Conservation (phyloP, 441 rosid species). For the Macaranga tanarius region DNA sequence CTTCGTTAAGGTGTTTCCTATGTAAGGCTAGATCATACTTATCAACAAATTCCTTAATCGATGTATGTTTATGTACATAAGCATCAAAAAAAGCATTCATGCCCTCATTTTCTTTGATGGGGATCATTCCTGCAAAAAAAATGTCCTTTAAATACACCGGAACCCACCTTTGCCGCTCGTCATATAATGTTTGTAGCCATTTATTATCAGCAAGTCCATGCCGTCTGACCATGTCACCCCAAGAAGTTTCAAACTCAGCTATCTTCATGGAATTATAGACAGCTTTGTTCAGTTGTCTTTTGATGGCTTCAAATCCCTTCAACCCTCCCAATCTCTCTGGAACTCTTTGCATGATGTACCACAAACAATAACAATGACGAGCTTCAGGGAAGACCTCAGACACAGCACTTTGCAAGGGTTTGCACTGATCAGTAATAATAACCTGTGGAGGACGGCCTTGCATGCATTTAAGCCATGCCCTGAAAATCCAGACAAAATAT, state of each 20-base stretch:
- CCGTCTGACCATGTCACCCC: conserved; percentile 41
- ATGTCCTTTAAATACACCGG: conserved; percentile 50
- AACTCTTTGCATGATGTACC: conserved; percentile 48
- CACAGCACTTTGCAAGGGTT: conserved; percentile 42
- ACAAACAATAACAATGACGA: conserved; percentile 37
- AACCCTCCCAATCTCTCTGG: conserved; percentile 51
- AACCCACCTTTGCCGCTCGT: conserved; percentile 46
- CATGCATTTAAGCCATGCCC: conserved; percentile 58
- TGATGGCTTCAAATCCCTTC: conserved; percentile 45
- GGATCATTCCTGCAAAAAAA: conserved; percentile 50
- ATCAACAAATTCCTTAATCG: conserved; percentile 54
- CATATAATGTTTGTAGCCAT: conserved; percentile 48
- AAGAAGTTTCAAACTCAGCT: conserved; percentile 46
- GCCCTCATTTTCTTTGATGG: conserved; percentile 41
- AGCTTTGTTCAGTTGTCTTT: conserved; percentile 34
- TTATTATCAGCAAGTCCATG: conserved; percentile 43
- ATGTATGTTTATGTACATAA: conserved; percentile 50
- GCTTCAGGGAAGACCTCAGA: conserved; percentile 47
- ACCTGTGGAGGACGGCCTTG: conserved; percentile 41
- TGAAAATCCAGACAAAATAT: conserved; percentile 49
- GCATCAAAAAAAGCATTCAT: conserved; percentile 46
- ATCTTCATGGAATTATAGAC: conserved; percentile 43
- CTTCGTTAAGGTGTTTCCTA: conserved; percentile 47
- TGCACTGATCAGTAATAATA: conserved; percentile 47
- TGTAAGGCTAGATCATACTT: conserved; percentile 46